Conservation (phyloP, 352 stramenopile genomes). For the Phytophthora pini region DNA sequence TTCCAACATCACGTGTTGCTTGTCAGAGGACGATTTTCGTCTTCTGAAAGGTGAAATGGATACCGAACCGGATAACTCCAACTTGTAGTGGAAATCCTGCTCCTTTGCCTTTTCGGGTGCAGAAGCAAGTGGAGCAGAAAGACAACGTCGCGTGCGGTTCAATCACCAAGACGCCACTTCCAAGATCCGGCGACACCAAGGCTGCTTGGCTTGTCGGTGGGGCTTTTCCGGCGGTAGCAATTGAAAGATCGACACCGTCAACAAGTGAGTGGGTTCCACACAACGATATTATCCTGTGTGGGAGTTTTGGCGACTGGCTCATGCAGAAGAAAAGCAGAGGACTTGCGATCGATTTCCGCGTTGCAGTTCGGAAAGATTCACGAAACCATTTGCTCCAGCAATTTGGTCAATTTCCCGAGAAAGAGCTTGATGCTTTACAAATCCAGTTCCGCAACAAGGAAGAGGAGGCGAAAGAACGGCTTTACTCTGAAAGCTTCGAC, state of each 20-base stretch:
- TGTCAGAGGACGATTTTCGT: conserved; percentile 24
- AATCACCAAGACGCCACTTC: conserved; percentile 4
- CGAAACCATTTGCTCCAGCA: conserved; percentile 8
- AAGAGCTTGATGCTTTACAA: conserved; percentile 6
- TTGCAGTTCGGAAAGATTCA: not conserved
- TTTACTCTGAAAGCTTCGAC: not conserved
- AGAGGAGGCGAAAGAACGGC: not conserved
- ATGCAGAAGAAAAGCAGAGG: conserved; percentile 5
- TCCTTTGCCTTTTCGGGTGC: conserved; percentile 45
- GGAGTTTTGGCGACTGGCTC: conserved; percentile 22
- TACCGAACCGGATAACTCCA: conserved; percentile 3
- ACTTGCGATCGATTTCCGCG: conserved; percentile 4
- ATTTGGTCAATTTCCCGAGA: conserved; percentile 14
- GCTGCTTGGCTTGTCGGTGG: conserved; percentile 18
- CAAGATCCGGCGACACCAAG: conserved; percentile 4
- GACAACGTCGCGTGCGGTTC: conserved; percentile 36
- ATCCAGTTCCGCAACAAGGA: not conserved
- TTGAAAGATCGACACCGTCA: conserved; percentile 22
- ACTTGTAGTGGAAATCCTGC: conserved; percentile 23
- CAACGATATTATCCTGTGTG: not conserved
- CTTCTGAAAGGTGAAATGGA: conserved; percentile 23
- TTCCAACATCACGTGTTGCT: conserved; percentile 31
- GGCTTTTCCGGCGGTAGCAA: conserved; percentile 12
- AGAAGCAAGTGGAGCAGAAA: conserved; percentile 49
- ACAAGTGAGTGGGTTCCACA: conserved; percentile 11